These are phyloP conservation scores for Geum urbanum DNA, from an alignment of 306 rosid genomes.

Conservation along the genomic window DNA sequence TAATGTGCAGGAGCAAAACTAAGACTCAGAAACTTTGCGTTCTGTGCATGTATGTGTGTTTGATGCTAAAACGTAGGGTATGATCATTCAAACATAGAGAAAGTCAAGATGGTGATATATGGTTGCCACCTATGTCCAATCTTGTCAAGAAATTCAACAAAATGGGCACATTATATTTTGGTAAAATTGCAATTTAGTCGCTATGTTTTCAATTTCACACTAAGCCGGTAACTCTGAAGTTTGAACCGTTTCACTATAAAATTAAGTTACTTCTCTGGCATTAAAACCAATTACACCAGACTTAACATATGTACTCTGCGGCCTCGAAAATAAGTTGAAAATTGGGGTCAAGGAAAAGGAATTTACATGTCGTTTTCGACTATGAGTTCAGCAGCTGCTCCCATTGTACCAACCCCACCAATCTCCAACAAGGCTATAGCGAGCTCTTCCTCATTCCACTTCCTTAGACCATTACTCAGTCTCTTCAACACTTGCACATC, in stretches of 20 bases:
- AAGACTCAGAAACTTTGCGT: background rate
- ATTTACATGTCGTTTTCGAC: conserved; percentile 46
- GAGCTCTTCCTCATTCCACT: conserved; percentile 81
- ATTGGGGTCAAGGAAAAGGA: conserved; percentile 8
- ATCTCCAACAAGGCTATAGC: conserved; percentile 70
- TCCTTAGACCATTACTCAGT: conserved; percentile 69
- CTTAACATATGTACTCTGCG: conserved; percentile 3
- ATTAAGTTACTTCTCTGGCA: conserved; percentile 6
- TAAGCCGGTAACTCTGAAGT: background rate
- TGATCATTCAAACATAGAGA: conserved; percentile 6
- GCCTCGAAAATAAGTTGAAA: conserved; percentile 9
- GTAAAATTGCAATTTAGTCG: background rate
- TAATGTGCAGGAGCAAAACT: background rate
- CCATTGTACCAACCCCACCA: conserved; percentile 76
- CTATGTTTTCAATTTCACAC: background rate
- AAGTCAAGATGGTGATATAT: background rate
- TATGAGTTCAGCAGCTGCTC: conserved; percentile 85
- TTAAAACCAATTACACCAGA: conserved; percentile 17
- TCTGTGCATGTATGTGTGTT: background rate
- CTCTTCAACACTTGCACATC: conserved; percentile 76
- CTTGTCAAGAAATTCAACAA: background rate
- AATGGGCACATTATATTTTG: background rate
- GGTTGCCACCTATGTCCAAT: conserved; percentile 14
- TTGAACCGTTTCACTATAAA: background rate
- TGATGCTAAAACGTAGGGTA: conserved; percentile 2